These are phyloP conservation scores for Cryptococcus deneoformans DNA, from an alignment of 1,284 basidiomycete species.

Conservation along the genomic window DNA sequence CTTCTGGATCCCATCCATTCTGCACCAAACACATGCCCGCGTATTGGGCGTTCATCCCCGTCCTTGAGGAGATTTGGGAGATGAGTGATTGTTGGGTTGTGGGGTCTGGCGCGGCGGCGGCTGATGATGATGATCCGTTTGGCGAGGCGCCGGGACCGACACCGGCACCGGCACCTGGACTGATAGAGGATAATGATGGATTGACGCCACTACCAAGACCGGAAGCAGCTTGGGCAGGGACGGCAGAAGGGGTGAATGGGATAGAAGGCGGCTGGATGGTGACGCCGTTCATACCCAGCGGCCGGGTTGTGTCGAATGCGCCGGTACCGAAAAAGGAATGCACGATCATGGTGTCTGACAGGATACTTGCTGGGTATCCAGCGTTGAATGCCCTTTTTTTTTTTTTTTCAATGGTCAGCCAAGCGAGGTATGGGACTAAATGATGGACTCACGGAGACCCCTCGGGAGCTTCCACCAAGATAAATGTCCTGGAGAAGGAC, in stretches of 20 bases:
- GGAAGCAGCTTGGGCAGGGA: too few species aligned
- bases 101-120: constrained; percentile 5
- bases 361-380: constrained; percentile 86
- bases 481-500: constrained; percentile 90
- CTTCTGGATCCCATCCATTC: constrained; percentile 74
- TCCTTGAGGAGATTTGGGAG: constrained; percentile 61
- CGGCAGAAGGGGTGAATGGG: constrained; percentile 6
- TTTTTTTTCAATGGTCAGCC: too few species aligned
- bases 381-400: too few species aligned
- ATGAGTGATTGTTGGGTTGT: constrained; percentile 49
- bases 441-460: constrained; percentile 78
- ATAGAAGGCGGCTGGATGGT: constrained; percentile 30
- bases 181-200: too few species aligned
- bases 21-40: constrained; percentile 75
- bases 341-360: constrained; percentile 84
- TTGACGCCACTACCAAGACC: too few species aligned
- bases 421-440: too few species aligned
- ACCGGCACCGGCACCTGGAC: too few species aligned
- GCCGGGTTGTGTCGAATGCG: constrained; percentile 54
- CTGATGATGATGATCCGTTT: background rate
- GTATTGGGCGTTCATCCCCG: constrained; percentile 70
- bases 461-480: constrained; percentile 74
- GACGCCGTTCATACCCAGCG: constrained; percentile 40
- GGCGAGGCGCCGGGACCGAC: background rate
- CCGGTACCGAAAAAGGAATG: constrained; percentile 77